These are phyloP conservation scores for Ottelia alismoides DNA, from an alignment of 106 monocot genomes.

Conservation along the genomic window DNA sequence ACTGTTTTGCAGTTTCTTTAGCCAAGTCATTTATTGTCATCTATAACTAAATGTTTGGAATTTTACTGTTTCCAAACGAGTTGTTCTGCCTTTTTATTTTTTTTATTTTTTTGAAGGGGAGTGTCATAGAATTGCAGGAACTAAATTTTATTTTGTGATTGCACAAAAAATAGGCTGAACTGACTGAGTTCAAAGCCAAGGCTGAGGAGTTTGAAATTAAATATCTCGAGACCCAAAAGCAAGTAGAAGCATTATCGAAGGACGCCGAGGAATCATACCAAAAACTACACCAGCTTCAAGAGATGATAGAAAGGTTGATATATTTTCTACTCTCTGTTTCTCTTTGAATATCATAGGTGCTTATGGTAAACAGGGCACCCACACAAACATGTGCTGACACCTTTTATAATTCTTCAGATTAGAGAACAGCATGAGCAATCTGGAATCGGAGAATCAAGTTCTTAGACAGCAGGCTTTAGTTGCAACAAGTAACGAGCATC, in stretches of 20 bases:
- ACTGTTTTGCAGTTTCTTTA: too few relatives aligned
- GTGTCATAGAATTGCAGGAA: too few relatives aligned
- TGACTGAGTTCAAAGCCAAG: conserved; percentile 54
- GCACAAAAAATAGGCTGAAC: conserved; percentile 53
- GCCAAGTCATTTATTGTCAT: too few relatives aligned
- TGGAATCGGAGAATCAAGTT: conserved; percentile 87
- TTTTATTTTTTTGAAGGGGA: too few relatives aligned
- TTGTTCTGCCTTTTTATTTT: too few relatives aligned
- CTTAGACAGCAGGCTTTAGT: conserved; percentile 75
- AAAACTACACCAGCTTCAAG: conserved; percentile 60
- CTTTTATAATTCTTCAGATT: too few relatives aligned
- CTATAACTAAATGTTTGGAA: too few relatives aligned
- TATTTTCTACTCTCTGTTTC: background rate
- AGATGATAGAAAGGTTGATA: conserved; percentile 64
- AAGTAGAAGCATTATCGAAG: conserved; percentile 41
- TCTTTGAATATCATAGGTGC: too few relatives aligned
- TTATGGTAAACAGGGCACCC: too few relatives aligned
- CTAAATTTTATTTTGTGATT: too few relatives aligned
- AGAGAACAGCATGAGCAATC: conserved; percentile 52
- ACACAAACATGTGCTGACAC: too few relatives aligned
- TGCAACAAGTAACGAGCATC: conserved; percentile 52
- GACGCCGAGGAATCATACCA: conserved; percentile 50
- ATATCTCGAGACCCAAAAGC: conserved; percentile 41
- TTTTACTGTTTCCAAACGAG: too few relatives aligned
- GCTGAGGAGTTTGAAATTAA: conserved; percentile 74